phyloP scores from a whole-genome alignment of 441 rosid genomes.

The Brassica hybrid region DNA sequence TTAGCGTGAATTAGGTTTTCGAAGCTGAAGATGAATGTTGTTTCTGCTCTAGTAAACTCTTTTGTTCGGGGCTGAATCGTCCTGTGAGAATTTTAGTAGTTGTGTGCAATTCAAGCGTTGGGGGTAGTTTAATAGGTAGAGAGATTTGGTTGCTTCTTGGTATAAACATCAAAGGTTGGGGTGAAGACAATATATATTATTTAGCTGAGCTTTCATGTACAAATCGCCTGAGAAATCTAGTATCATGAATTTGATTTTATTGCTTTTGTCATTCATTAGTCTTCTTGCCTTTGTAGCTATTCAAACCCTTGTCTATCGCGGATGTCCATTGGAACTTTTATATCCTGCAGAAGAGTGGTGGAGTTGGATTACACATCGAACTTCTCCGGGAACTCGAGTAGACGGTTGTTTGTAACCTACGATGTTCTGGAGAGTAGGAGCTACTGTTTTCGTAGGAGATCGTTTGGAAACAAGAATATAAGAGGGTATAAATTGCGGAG shows the following conservation, averaged over 20 bases:
- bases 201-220: background rate
- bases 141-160: background rate
- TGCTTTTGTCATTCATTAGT: background rate
- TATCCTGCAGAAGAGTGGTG: conserved; percentile 49
- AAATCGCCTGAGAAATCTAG: no score
- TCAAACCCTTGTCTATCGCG: conserved; percentile 55
- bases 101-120: background rate
- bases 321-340: conserved; percentile 49
- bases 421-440: conserved; percentile 45
- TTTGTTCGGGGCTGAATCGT: no score
- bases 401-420: conserved; percentile 45
- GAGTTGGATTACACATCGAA: conserved; percentile 51
- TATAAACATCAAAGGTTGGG: background rate
- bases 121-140: background rate
- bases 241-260: no score
- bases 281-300: conserved; percentile 47
- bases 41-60: no score
- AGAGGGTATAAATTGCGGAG: conserved; percentile 40
- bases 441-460: no score
- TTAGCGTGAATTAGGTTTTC: background rate
- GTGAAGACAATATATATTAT: no score
- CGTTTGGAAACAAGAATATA: no score
- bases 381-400: conserved; percentile 57
- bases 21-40: background rate
- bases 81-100: background rate